phyloP scores from a whole-genome alignment of 176 grass and related monocot species.

The Rhipidocladum racemiflorum region DNA sequence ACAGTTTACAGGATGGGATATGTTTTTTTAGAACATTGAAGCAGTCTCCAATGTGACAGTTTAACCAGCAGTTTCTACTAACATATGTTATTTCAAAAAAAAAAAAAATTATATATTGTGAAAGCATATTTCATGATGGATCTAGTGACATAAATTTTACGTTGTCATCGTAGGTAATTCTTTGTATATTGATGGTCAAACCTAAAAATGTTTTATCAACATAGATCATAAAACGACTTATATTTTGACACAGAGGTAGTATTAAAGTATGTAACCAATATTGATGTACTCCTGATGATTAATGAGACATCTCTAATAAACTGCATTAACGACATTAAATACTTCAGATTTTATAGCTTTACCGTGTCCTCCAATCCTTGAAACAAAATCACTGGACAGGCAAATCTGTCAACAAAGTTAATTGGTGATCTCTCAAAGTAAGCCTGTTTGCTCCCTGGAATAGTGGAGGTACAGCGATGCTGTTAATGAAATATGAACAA shows the following conservation, averaged over 20 bases:
- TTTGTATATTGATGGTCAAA: no score
- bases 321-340: not conserved
- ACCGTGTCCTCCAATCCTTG: constrained; percentile 93
- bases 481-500: constrained; percentile 9
- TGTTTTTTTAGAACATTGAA: no score
- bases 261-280: not conserved
- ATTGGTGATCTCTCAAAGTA: constrained; percentile 80
- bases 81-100: no score
- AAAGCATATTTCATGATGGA: no score
- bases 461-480: constrained; percentile 11
- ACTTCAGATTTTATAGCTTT: constrained; percentile 20
- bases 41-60: no score
- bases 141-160: no score
- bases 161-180: no score
- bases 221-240: no score
- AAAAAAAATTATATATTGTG: no score
- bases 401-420: constrained; percentile 84
- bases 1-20: not conserved
- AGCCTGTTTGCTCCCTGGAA: constrained; percentile 54
- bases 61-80: no score
- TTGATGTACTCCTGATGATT: not conserved
- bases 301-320: not conserved
- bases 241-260: no score
- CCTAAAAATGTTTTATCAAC: no score
- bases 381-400: constrained; percentile 84